These are phyloP conservation scores for Dalbergia cultrata DNA, from an alignment of 306 rosid genomes.

Conservation along the genomic window DNA sequence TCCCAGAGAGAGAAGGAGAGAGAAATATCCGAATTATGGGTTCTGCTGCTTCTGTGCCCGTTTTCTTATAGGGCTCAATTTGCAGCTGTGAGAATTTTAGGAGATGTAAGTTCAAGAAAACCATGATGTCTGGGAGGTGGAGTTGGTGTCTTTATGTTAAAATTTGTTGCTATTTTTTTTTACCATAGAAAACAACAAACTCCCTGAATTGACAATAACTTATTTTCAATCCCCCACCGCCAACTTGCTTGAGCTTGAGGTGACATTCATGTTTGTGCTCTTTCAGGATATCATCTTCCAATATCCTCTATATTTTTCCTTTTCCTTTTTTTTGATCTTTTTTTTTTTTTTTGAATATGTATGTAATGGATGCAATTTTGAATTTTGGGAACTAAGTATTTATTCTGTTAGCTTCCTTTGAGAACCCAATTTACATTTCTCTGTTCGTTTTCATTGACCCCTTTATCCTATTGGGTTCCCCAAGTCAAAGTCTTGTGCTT, in stretches of 20 bases:
- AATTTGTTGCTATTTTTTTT: slow-evolving; percentile 11
- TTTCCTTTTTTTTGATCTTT: background rate
- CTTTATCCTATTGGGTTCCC: slow-evolving; percentile 39
- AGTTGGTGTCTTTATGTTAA: slow-evolving; percentile 8
- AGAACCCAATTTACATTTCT: slow-evolving; percentile 52
- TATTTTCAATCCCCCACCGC: slow-evolving; percentile 32
- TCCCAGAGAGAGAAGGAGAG: background rate
- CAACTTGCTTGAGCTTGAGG: slow-evolving; percentile 47
- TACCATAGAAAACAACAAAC: slow-evolving; percentile 44
- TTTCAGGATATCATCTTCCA: slow-evolving; percentile 36
- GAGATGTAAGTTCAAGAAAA: slow-evolving; percentile 15
- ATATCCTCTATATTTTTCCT: slow-evolving; percentile 18
- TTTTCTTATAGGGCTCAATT: slow-evolving; percentile 55
- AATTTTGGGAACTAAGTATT: slow-evolving; percentile 45
- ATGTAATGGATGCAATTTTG: slow-evolving; percentile 43
- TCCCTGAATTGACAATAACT: slow-evolving; percentile 41
- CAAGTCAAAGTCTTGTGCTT: slow-evolving; percentile 49
- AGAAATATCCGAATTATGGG: slow-evolving; percentile 8
- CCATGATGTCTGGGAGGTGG: slow-evolving; percentile 25
- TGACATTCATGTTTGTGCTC: slow-evolving; percentile 50
- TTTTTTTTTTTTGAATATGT: background rate
- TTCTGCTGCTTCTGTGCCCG: slow-evolving; percentile 37
- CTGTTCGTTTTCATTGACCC: slow-evolving; percentile 35
- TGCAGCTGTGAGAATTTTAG: slow-evolving; percentile 32
- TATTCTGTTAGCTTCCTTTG: slow-evolving; percentile 52